These are phyloP conservation scores for Penicillium griseofulvum DNA, from an alignment of 2,329 filamentous ascomycete species.

Conservation along the genomic window DNA sequence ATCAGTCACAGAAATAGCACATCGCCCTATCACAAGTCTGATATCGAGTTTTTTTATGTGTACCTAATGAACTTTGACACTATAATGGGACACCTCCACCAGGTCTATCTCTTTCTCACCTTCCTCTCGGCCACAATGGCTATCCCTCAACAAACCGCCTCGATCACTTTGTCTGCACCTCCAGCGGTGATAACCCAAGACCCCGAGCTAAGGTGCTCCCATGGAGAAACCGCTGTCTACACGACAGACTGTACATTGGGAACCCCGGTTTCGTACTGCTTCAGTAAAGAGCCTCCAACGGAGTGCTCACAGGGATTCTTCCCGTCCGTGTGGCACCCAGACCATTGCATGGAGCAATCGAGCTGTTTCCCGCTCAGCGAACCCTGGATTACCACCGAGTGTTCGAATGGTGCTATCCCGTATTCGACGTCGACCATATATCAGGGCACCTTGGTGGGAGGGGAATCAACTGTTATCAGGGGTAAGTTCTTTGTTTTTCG, in stretches of 20 bases:
- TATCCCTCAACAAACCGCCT: conserved; percentile 8
- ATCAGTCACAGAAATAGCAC: background rate
- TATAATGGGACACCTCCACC: background rate
- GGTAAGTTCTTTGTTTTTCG: conserved; percentile 8
- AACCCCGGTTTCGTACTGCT: conserved; percentile 23
- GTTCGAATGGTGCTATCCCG: conserved; percentile 24
- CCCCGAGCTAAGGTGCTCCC: conserved; percentile 14
- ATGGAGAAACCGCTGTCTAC: conserved; percentile 22
- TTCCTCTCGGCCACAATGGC: conserved; percentile 1
- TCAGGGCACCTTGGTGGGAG: conserved; percentile 19
- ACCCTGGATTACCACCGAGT: conserved; percentile 25
- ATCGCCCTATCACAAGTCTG: background rate
- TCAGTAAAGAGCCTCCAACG: conserved; percentile 17
- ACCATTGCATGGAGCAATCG: conserved; percentile 21
- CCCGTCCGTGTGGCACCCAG: conserved; percentile 26
- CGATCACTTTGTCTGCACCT: conserved; percentile 1
- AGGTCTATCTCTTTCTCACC: background rate
- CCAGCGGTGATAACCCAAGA: conserved; percentile 15
- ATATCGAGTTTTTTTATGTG: background rate
- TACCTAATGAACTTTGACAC: background rate
- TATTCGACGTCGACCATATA: conserved; percentile 22
- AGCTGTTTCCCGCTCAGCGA: conserved; percentile 25
- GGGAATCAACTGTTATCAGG: conserved; percentile 17
- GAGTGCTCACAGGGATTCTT: conserved; percentile 21
- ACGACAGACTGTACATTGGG: conserved; percentile 31